These are phyloP conservation scores for Colletotrichum tanaceti DNA, from an alignment of 2,329 filamentous ascomycete species.

Conservation along the genomic window DNA sequence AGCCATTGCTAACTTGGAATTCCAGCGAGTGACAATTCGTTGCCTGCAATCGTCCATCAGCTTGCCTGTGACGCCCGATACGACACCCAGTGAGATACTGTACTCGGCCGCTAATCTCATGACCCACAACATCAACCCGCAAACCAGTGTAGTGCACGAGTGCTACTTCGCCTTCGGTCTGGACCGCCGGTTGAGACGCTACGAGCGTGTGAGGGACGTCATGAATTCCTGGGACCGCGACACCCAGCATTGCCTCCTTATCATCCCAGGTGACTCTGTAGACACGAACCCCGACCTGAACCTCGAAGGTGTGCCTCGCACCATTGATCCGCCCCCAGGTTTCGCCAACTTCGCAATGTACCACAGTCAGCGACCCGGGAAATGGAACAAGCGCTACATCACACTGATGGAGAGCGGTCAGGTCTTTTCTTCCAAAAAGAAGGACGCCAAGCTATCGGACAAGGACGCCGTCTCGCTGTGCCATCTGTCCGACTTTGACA, in stretches of 20 bases:
- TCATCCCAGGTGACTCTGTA: conserved; percentile 69
- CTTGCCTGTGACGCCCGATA: conserved; percentile 79
- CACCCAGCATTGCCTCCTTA: conserved; percentile 77
- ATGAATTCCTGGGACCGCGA: conserved; percentile 95
- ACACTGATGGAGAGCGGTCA: conserved; percentile 81
- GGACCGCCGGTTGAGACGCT: conserved; percentile 83
- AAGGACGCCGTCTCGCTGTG: conserved; percentile 80
- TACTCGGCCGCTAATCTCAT: conserved; percentile 73
- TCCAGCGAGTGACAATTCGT: conserved; percentile 75
- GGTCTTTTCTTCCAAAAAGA: conserved; percentile 76
- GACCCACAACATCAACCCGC: conserved; percentile 71
- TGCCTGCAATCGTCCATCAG: conserved; percentile 76
- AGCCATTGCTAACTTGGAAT: conserved; percentile 44
- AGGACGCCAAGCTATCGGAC: conserved; percentile 65
- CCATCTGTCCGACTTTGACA: conserved; percentile 91
- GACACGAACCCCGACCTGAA: conserved; percentile 73
- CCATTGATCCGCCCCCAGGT: conserved; percentile 70
- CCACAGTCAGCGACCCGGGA: conserved; percentile 83
- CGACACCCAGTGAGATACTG: conserved; percentile 79
- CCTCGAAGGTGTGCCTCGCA: conserved; percentile 69
- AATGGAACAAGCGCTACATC: conserved; percentile 89
- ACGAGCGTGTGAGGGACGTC: conserved; percentile 87
- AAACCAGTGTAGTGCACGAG: conserved; percentile 79
- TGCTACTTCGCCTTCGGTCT: conserved; percentile 80
- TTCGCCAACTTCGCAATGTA: conserved; percentile 76